These are phyloP conservation scores for Starmerella sirachaensis DNA, from an alignment of 805 yeast species.

Conservation along the genomic window DNA sequence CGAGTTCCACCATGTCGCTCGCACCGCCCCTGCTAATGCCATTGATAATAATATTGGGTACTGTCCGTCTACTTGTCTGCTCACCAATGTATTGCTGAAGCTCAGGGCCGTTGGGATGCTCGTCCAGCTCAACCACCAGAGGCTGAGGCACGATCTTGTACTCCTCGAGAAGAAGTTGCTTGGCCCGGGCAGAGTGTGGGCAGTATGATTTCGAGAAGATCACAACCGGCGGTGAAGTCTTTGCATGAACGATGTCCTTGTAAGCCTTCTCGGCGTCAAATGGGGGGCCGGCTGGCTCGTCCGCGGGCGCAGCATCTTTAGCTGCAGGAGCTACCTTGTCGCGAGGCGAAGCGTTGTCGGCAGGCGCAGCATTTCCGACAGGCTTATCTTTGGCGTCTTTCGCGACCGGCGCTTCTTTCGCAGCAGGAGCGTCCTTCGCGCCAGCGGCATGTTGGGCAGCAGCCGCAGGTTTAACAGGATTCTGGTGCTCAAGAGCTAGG, in stretches of 20 bases:
- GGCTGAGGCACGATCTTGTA: slow-evolving; percentile 67
- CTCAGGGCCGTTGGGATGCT: slow-evolving; percentile 60
- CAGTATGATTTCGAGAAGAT: slow-evolving; percentile 46
- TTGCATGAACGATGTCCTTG: slow-evolving; percentile 4
- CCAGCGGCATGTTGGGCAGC: not conserved
- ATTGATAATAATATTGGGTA: slow-evolving; percentile 75
- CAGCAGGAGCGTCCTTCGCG: not conserved
- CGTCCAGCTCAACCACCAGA: slow-evolving; percentile 67
- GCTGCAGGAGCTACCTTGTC: not conserved
- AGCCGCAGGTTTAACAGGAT: not conserved
- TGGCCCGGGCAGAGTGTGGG: slow-evolving; percentile 66
- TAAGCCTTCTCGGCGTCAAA: slow-evolving; percentile 13
- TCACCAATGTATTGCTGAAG: slow-evolving; percentile 61
- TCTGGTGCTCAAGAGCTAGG: not conserved
- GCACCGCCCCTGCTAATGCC: slow-evolving; percentile 76
- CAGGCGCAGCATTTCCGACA: not conserved
- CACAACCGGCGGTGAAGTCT: slow-evolving; percentile 25
- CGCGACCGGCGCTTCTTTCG: not conserved
- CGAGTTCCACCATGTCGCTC: slow-evolving; percentile 62
- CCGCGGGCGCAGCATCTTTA: not conserved
- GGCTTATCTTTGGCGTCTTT: not conserved
- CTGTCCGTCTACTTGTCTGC: slow-evolving; percentile 69
- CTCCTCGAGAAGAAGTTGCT: slow-evolving; percentile 47
- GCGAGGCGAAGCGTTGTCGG: too few species aligned
- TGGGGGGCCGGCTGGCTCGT: not conserved